Conservation (phyloP, 768 basidiomycete genomes). For the Pilatotrama ljubarskyi region DNA sequence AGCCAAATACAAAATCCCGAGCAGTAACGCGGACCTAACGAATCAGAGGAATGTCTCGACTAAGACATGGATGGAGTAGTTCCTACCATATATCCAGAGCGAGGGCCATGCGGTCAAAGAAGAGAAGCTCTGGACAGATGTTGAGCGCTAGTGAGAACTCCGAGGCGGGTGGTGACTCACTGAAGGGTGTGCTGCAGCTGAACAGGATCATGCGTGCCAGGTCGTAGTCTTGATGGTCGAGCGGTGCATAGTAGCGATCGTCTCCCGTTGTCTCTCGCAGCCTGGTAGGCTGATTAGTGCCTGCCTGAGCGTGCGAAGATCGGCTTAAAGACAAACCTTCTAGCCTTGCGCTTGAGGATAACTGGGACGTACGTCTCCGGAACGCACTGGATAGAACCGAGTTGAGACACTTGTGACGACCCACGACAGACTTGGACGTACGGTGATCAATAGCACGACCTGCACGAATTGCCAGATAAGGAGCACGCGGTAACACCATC, state of each 20-base stretch:
- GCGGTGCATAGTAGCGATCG: slow-evolving; percentile 52
- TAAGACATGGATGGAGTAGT: background rate
- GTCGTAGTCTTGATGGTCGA: slow-evolving; percentile 51
- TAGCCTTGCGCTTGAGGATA: slow-evolving; percentile 60
- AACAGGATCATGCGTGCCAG: slow-evolving; percentile 49
- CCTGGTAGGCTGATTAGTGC: slow-evolving; percentile 34
- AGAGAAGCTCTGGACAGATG: slow-evolving; percentile 49
- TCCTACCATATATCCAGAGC: slow-evolving; percentile 67
- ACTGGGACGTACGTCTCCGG: slow-evolving; percentile 74
- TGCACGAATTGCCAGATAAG: slow-evolving; percentile 69
- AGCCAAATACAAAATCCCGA: slow-evolving; percentile 49
- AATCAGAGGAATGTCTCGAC: slow-evolving; percentile 19
- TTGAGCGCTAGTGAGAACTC: background rate
- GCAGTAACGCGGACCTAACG: slow-evolving; percentile 33
- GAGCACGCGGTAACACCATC: slow-evolving; percentile 77
- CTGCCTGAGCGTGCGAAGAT: background rate
- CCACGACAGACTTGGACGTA: slow-evolving; percentile 30
- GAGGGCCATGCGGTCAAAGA: slow-evolving; percentile 73
- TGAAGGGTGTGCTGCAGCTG: slow-evolving; percentile 72
- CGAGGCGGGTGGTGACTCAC: slow-evolving; percentile 41
- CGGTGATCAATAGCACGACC: slow-evolving; percentile 50
- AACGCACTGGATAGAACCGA: slow-evolving; percentile 53
- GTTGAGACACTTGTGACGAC: too few relatives aligned
- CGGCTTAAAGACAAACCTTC: slow-evolving; percentile 35
- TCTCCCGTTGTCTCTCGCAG: slow-evolving; percentile 59